Evolutionary conservation across 768 basidiomycete genomes (phyloP).

Genomic region (Lentinus brumalis): DNA sequence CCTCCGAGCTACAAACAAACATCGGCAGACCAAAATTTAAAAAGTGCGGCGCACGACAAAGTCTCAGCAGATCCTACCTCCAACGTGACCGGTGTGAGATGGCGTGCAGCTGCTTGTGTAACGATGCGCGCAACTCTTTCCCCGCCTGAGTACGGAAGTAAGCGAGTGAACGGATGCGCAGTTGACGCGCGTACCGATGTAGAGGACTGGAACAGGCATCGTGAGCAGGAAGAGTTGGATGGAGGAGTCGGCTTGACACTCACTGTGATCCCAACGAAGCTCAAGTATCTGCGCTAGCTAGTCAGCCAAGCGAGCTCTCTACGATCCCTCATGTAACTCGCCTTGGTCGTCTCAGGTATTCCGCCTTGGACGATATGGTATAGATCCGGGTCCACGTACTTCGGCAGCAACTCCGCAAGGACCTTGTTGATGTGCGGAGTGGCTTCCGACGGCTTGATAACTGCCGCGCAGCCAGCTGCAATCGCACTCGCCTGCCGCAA

Average conservation of each 20-base stretch:
- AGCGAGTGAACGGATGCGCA: too few species aligned
- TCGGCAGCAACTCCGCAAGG: conserved; percentile 65
- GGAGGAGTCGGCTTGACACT: conserved; percentile 23
- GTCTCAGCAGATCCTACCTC: conserved; percentile 41
- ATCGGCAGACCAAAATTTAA: not conserved
- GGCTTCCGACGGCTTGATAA: conserved; percentile 79
- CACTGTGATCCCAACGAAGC: conserved; percentile 67
- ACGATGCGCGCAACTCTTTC: conserved; percentile 67
- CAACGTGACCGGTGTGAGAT: conserved; percentile 70
- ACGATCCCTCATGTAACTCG: conserved; percentile 17
- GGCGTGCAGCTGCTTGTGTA: conserved; percentile 72
- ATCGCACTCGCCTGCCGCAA: conserved; percentile 56
- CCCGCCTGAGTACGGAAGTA: not conserved
- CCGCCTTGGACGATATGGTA: conserved; percentile 74
- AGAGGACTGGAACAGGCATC: conserved; percentile 9
- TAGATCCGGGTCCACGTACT: conserved; percentile 72
- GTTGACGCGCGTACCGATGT: conserved; percentile 5
- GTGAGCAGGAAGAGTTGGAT: not conserved
- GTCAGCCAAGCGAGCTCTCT: not conserved
- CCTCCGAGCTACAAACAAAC: conserved; percentile 56
- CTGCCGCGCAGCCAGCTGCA: conserved; percentile 72
- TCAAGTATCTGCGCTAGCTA: conserved; percentile 60
- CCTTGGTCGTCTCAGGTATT: conserved; percentile 62
- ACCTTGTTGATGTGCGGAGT: conserved; percentile 57
- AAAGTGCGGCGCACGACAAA: conserved; percentile 42